phyloP scores from a whole-genome alignment of 768 basidiomycete species.

The Russula lepida region DNA sequence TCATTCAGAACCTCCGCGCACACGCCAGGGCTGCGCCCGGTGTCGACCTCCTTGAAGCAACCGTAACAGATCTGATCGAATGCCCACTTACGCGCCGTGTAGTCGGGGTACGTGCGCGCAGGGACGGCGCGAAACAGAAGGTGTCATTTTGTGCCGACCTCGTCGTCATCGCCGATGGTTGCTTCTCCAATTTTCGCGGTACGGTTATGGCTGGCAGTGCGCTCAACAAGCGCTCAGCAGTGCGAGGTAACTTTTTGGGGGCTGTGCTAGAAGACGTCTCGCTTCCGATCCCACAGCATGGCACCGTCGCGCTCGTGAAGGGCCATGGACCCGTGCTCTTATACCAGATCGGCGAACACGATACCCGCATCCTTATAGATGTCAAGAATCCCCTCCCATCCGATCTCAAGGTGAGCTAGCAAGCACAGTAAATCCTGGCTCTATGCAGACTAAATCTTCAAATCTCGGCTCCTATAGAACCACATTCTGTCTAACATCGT shows the following conservation, averaged over 20 bases:
- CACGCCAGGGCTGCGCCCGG: conserved; percentile 51
- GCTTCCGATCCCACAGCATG: conserved; percentile 67
- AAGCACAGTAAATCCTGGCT: neutral
- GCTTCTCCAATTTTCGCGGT: conserved; percentile 85
- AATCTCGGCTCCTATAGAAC: conserved; percentile 31
- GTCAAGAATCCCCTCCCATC: conserved; percentile 76
- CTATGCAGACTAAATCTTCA: neutral
- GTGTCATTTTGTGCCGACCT: conserved; percentile 63
- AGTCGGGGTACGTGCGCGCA: conserved; percentile 54
- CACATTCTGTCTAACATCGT: conserved; percentile 67
- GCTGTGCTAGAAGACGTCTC: conserved; percentile 68
- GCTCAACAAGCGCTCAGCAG: conserved; percentile 43
- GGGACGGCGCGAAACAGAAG: conserved; percentile 33
- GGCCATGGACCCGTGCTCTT: conserved; percentile 82
- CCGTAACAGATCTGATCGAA: conserved; percentile 68
- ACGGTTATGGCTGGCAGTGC: conserved; percentile 46
- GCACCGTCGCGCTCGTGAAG: conserved; percentile 76
- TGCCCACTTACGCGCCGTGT: conserved; percentile 44
- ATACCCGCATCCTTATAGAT: conserved; percentile 92
- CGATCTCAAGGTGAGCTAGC: conserved; percentile 55
- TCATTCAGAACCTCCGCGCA: conserved; percentile 70
- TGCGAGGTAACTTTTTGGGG: conserved; percentile 78
- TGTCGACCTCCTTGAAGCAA: conserved; percentile 84
- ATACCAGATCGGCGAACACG: conserved; percentile 83
- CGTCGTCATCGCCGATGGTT: conserved; percentile 88